phyloP scores from a whole-genome alignment of 106 monocot species.

The Apostasia shenzhenica region DNA sequence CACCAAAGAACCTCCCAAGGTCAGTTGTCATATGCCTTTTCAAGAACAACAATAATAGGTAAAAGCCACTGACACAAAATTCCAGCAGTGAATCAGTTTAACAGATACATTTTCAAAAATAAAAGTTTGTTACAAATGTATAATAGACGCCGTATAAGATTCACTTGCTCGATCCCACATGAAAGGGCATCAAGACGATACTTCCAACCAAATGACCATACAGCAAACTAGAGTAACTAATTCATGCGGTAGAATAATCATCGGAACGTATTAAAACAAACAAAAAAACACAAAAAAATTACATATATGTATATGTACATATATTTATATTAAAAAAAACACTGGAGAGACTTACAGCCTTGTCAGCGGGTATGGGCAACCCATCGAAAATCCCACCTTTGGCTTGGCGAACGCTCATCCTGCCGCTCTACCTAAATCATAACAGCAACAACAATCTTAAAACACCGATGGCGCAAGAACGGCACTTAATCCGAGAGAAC shows the following conservation, averaged over 20 bases:
- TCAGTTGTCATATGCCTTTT: too few species aligned
- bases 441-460: neutral
- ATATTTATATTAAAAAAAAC: neutral
- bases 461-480: too few species aligned
- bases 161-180: too few species aligned
- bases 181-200: neutral
- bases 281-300: neutral
- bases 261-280: neutral
- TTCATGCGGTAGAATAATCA: neutral
- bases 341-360: constrained; percentile 39
- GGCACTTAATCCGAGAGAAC: too few species aligned
- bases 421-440: constrained; percentile 9
- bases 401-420: constrained; percentile 40
- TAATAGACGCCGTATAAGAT: neutral
- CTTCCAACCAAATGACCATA: neutral
- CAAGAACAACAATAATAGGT: too few species aligned
- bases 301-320: too few species aligned
- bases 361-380: constrained; percentile 81
- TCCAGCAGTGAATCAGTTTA: too few species aligned
- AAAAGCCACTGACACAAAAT: too few species aligned
- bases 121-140: too few species aligned
- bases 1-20: too few species aligned
- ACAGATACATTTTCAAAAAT: too few species aligned
- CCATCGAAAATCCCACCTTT: constrained; percentile 75
- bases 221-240: neutral